Percentiles rank a stretch among this genome's conserved stretches.
Evolutionary conservation across 495 filamentous ascomycete species (phyloP).

Genomic region (Podospora pseudopauciseta): DNA sequence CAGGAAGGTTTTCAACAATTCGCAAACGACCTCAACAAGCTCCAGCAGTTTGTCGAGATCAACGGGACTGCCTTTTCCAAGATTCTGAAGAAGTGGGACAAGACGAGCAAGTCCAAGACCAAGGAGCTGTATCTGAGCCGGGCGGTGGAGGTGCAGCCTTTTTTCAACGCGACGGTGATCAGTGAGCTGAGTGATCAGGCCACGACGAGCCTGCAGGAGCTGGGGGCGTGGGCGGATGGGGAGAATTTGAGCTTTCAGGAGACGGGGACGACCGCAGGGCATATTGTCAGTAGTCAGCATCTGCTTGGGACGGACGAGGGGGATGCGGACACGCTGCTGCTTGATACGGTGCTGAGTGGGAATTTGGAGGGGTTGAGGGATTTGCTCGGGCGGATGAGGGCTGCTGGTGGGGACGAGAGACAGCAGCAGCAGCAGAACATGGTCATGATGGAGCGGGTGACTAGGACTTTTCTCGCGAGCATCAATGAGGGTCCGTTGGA

Average conservation of each 20-base stretch:
- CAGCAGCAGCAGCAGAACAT: conserved; percentile 32
- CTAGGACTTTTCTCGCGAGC: conserved; percentile 81
- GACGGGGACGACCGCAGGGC: conserved; percentile 28
- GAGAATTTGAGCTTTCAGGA: conserved; percentile 77
- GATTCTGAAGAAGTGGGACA: conserved; percentile 99
- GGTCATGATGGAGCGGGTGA: conserved; percentile 64
- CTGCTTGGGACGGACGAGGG: conserved; percentile 70
- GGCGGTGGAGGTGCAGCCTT: conserved; percentile 95
- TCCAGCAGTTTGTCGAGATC: conserved; percentile 97
- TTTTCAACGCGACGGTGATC: conserved; percentile 94
- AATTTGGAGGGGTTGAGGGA: conserved; percentile 58
- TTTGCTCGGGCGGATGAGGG: conserved; percentile 49
- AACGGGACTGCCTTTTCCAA: conserved; percentile 97
- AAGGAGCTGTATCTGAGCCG: conserved; percentile 95
- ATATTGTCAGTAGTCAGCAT: conserved; percentile 59
- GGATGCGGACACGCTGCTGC: conserved; percentile 81
- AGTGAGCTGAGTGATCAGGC: conserved; percentile 95
- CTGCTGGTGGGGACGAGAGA: conserved; percentile 21
- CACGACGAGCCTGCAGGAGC: conserved; percentile 84
- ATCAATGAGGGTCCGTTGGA: conserved; percentile 81
- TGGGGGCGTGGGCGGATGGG: conserved; percentile 94
- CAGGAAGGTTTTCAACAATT: conserved; percentile 98
- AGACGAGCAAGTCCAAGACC: conserved; percentile 97
- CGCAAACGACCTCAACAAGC: conserved; percentile 89
- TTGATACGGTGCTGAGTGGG: conserved; percentile 77